phyloP scores from a whole-genome alignment of 176 grass and related monocot genomes.

The Oryza coarctata region DNA sequence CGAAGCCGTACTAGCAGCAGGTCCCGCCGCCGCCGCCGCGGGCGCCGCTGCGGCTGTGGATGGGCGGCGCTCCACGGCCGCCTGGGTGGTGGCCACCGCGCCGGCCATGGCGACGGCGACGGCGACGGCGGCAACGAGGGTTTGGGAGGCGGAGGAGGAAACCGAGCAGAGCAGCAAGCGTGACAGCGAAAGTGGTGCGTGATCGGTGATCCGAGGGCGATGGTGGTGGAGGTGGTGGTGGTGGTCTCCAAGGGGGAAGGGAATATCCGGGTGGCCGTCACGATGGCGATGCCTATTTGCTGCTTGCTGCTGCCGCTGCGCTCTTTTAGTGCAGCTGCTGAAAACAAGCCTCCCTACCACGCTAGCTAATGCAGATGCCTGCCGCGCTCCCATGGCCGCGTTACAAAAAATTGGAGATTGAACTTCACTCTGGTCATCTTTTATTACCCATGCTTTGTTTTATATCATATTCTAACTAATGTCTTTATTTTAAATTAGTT shows the following conservation, averaged over 20 bases:
- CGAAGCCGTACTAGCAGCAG: neutral
- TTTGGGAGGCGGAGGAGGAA: neutral
- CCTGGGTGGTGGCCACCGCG: conserved; percentile 31
- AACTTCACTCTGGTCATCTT: too few relatives aligned
- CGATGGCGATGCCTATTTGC: neutral
- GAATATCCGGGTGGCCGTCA: conserved; percentile 18
- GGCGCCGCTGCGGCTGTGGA: neutral
- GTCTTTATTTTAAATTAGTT: too few relatives aligned
- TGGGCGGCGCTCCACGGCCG: conserved; percentile 38
- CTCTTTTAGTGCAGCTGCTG: too few relatives aligned
- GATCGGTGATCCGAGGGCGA: neutral
- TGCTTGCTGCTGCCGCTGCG: too few relatives aligned
- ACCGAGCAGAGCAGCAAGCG: neutral
- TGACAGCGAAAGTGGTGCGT: neutral
- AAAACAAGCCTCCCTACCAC: too few relatives aligned
- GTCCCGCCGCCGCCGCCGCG: neutral
- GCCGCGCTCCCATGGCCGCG: too few relatives aligned
- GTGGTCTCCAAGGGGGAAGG: neutral
- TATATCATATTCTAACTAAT: too few relatives aligned
- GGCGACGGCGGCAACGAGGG: too few relatives aligned
- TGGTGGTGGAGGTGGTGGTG: neutral
- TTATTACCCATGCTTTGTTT: too few relatives aligned
- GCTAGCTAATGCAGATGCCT: too few relatives aligned
- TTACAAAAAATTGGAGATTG: too few relatives aligned
- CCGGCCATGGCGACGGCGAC: conserved; percentile 32